phyloP scores from a whole-genome alignment of 1,139 yeast genomes.

The Suhomyces ambrosiae region DNA sequence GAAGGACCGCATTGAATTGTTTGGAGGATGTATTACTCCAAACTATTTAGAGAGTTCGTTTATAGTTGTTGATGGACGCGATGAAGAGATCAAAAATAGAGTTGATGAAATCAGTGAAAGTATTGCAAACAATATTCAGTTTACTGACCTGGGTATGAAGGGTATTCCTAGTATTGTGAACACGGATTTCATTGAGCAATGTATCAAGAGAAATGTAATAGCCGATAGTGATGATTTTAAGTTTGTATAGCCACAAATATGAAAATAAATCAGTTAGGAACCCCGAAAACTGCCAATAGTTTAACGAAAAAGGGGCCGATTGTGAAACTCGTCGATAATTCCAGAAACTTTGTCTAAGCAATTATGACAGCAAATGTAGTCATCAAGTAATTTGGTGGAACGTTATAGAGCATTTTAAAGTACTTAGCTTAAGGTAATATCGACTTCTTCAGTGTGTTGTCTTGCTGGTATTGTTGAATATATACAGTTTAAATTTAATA shows the following conservation, averaged over 20 bases:
- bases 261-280: neutral
- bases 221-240: conserved; percentile 51
- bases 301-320: no score
- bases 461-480: no score
- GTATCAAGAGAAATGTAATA: conserved; percentile 39
- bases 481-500: no score
- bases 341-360: no score
- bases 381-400: no score
- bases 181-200: conserved; percentile 42
- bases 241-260: conserved; percentile 10
- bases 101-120: conserved; percentile 19
- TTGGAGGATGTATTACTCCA: conserved; percentile 32
- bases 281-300: neutral
- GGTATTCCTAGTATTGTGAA: conserved; percentile 52
- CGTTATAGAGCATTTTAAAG: no score
- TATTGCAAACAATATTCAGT: conserved; percentile 25
- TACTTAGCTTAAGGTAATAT: no score
- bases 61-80: conserved; percentile 23
- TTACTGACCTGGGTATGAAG: conserved; percentile 19
- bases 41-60: conserved; percentile 25
- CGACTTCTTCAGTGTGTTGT: no score
- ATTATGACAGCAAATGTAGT: no score
- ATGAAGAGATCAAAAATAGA: conserved; percentile 9
- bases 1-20: conserved; percentile 29
- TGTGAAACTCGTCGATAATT: no score